Base-by-base conservation (phyloP, 176 grass and related monocot genomes). In the Musa beccarii region DNA sequence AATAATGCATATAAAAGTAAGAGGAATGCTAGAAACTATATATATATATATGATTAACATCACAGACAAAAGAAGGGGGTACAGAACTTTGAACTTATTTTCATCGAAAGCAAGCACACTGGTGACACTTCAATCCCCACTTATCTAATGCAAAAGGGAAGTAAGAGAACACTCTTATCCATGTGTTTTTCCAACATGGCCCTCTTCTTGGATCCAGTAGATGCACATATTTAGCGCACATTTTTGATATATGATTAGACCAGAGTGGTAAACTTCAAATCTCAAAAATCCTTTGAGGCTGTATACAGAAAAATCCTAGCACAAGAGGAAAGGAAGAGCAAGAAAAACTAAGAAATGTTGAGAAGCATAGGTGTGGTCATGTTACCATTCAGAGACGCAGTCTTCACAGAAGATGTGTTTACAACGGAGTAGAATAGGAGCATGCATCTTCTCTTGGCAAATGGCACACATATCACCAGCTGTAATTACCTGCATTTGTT, bases 401-500 rank as follows among this genome's bases (percentile, higher is more conserved):
- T 64, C 62, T 64, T 64, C 62, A 24, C 62, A 64, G 9, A 64
- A 64, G 19, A 64, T 64, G 4, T 64, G 62, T 11, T 24, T 64
- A 19, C 62, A 64, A 8, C 62, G 62, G 25, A 64, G 62, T 11
- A 64, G 62, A 24, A 64, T 24, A 64, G 62, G 62, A 24, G 24
- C 62, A 0, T 64, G 62, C 20, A 64, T 64, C 62, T 64, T 64
- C 62, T 64, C 62, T 64, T 64, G 62, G 62, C 62, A 64, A 64
- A 64, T 64, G 62, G 62, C 62, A 64, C 62, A 64, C n/a, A 64
- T n/a, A 64, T 64, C 62, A 23, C 62, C 62, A 24, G 62, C 62
- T 23, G 62, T 21, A 23, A 64, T 21, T 24, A 64, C 62, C 62
- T 64, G 62, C 62, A 25, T 22, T 22, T 23, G 11, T 64, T 11